Percentiles rank a stretch among this genome's conserved stretches.
phyloP scores from a whole-genome alignment of 2,329 filamentous ascomycete species.

The Pyrenophora tritici-repentis region DNA sequence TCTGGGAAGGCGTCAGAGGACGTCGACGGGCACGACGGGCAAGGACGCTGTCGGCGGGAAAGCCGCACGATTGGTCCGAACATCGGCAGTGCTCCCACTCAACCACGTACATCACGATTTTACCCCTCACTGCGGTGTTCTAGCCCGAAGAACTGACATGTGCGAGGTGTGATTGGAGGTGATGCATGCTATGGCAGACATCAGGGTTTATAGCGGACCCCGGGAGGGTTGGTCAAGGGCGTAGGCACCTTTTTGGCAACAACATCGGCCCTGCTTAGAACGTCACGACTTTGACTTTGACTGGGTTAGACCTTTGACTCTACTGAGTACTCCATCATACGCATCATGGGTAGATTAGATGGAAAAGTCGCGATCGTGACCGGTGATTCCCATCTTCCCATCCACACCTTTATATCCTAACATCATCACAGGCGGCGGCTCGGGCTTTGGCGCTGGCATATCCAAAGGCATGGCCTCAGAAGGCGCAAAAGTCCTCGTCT shows the following conservation, averaged over 20 bases:
- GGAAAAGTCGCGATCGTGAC: constrained; percentile 64
- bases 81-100: constrained; percentile 17
- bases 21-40: not conserved
- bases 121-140: constrained; percentile 24
- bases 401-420: constrained; percentile 6
- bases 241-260: constrained; percentile 1
- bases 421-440: constrained; percentile 57
- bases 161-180: constrained; percentile 11
- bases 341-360: constrained; percentile 51
- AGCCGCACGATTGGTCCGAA: constrained; percentile 14
- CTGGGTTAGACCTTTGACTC: not conserved
- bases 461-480: constrained; percentile 63
- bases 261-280: constrained; percentile 2
- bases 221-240: not conserved
- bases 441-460: constrained; percentile 68
- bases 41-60: constrained; percentile 7
- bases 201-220: not conserved
- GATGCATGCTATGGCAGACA: not conserved
- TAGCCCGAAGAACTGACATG: constrained; percentile 4
- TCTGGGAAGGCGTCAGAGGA: constrained; percentile 1
- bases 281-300: not conserved
- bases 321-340: not conserved
- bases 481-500: constrained; percentile 65
- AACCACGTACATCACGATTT: constrained; percentile 8
- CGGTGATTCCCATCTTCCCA: constrained; percentile 37